Conservation (phyloP, 2,329 filamentous ascomycete genomes). For the Colletotrichum musae region DNA sequence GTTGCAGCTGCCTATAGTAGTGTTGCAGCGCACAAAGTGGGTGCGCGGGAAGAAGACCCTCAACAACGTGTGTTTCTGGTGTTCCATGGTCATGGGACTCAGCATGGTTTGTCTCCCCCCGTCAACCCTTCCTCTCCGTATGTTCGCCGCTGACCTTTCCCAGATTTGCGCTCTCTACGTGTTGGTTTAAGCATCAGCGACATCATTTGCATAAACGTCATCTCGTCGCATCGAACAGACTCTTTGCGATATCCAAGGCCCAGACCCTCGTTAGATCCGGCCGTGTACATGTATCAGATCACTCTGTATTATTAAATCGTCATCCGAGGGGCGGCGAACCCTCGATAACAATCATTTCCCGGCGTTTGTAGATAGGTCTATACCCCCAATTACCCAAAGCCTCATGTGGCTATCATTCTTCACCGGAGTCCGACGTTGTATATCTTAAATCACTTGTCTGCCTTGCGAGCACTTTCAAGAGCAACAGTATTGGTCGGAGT, state of each 20-base stretch:
- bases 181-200: constrained; percentile 54
- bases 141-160: constrained; percentile 35
- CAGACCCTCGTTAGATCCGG: background rate
- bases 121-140: background rate
- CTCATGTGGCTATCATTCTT: background rate
- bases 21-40: constrained; percentile 85
- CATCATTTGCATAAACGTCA: background rate
- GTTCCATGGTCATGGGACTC: constrained; percentile 89
- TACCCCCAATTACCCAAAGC: constrained; percentile 22
- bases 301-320: constrained; percentile 21
- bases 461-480: too few species aligned
- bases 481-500: too few species aligned
- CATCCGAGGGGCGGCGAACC: constrained; percentile 20
- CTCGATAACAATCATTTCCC: background rate
- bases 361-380: constrained; percentile 39
- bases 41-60: constrained; percentile 82
- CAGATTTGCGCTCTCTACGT: constrained; percentile 70
- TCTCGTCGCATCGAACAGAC: background rate
- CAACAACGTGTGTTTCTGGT: constrained; percentile 94
- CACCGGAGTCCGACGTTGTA: too few species aligned
- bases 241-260: background rate
- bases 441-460: too few species aligned
- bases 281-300: constrained; percentile 2
- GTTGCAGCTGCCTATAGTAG: constrained; percentile 95
- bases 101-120: constrained; percentile 74